Evolutionary conservation across 495 filamentous ascomycete species (phyloP).

Genomic region (Penicillium crystallinum): DNA sequence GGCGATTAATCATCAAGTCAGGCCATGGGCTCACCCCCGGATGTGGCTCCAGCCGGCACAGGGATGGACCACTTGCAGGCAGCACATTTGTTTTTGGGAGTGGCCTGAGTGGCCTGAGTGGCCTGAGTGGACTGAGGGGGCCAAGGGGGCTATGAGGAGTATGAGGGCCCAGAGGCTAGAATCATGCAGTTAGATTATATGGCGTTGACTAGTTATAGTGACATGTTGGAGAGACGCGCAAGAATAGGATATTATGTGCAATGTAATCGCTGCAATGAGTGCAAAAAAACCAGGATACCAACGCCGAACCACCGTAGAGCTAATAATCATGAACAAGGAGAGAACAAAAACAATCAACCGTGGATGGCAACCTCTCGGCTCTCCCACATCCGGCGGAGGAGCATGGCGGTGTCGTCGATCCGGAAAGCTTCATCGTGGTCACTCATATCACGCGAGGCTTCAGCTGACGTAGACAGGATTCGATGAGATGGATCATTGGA

Average conservation of each 20-base stretch:
- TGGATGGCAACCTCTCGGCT: conserved; percentile 41
- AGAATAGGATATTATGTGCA: conserved; percentile 3
- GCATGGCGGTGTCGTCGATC: conserved; percentile 32
- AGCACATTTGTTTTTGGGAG: not conserved
- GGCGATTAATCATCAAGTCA: conserved; percentile 19
- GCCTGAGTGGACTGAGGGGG: not conserved
- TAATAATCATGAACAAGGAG: conserved; percentile 11
- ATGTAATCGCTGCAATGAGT: not conserved
- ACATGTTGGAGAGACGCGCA: not conserved
- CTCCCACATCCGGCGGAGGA: conserved; percentile 48
- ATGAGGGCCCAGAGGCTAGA: no score
- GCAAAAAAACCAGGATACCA: not conserved
- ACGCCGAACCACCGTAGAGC: conserved; percentile 8
- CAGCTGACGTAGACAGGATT: conserved; percentile 40
- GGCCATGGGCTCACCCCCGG: not conserved
- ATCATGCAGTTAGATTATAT: not conserved
- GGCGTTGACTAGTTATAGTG: conserved; percentile 2
- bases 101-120: not conserved
- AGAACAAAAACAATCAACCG: conserved; percentile 15
- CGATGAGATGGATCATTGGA: conserved; percentile 36
- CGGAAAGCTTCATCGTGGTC: conserved; percentile 28
- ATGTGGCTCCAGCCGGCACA: conserved; percentile 5
- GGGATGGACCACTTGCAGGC: conserved; percentile 1
- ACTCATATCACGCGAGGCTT: conserved; percentile 19
- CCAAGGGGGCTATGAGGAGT: no score